Percentiles rank a stretch among this genome's conserved stretches.
Conservation (phyloP, 257 asterid species). For the Fraxinus quadrangulata region DNA sequence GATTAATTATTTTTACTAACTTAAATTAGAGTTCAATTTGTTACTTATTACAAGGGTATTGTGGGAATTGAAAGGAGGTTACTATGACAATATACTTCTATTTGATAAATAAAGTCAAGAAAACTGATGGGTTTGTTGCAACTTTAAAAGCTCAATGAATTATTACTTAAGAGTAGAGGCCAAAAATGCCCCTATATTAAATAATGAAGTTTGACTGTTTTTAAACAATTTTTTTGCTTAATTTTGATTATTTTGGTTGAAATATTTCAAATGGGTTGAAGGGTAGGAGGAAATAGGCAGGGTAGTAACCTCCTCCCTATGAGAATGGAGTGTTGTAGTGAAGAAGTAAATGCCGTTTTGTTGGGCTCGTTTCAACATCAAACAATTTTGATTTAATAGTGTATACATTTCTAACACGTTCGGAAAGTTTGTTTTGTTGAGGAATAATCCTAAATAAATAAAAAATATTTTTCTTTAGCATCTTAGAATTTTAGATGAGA, state of each 20-base stretch:
- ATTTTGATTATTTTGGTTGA: conserved; percentile 40
- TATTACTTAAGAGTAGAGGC: background rate
- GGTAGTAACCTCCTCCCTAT: conserved; percentile 20
- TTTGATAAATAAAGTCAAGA: conserved; percentile 31
- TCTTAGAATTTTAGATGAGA: no score
- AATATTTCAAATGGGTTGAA: background rate
- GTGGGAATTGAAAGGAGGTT: conserved; percentile 32
- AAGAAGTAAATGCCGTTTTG: conserved; percentile 51
- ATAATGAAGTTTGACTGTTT: conserved; percentile 24
- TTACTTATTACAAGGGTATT: conserved; percentile 24
- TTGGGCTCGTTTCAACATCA: conserved; percentile 29
- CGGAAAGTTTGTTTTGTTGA: no score
- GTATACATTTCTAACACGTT: no score
- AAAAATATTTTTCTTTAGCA: no score
- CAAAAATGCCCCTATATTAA: conserved; percentile 25
- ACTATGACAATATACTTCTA: conserved; percentile 28
- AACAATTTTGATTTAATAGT: no score
- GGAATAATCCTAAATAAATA: no score
- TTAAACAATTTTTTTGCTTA: conserved; percentile 5
- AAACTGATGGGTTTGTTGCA: conserved; percentile 43
- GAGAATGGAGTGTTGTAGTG: conserved; percentile 37
- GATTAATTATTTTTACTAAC: no score
- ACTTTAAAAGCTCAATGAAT: conserved; percentile 23
- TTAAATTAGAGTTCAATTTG: background rate
- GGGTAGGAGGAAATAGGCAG: conserved; percentile 15